A percentile compares a stretch with the other conserved stretches of the same genome.
These are phyloP conservation scores for Xerocomus nothofagi DNA, from an alignment of 1,284 basidiomycete genomes.

Conservation along the genomic window DNA sequence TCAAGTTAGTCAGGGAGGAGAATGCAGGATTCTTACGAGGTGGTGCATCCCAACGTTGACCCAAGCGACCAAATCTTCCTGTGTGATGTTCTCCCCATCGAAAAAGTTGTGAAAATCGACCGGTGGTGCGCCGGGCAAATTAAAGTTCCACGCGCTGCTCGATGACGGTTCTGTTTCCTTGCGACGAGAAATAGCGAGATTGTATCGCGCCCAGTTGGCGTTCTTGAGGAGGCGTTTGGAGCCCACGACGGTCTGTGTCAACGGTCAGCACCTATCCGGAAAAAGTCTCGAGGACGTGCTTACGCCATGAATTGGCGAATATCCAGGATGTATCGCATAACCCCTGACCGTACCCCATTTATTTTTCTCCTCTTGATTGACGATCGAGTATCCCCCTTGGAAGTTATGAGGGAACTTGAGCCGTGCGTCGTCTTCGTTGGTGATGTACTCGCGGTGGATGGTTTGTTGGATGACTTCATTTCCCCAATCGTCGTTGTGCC, in stretches of 20 bases:
- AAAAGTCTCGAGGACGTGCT: conserved; percentile 9
- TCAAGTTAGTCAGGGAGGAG: not conserved
- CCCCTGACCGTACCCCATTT: conserved; percentile 57
- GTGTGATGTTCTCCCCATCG: conserved; percentile 59
- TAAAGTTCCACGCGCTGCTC: conserved; percentile 60
- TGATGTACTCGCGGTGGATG: conserved; percentile 49
- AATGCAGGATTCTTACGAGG: conserved; percentile 35
- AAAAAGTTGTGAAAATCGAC: conserved; percentile 67
- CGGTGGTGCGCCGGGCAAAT: conserved; percentile 56
- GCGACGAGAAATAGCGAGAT: conserved; percentile 55
- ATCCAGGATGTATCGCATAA: conserved; percentile 56
- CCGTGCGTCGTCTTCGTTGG: conserved; percentile 56
- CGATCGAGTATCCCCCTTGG: conserved; percentile 56
- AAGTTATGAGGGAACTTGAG: conserved; percentile 55
- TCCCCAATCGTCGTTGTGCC: conserved; percentile 67
- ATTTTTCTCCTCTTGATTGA: conserved; percentile 59
- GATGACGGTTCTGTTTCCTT: conserved; percentile 62
- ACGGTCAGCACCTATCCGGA: conserved; percentile 10
- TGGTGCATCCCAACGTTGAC: conserved; percentile 67
- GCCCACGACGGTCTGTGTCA: conserved; percentile 51
- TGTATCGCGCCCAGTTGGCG: conserved; percentile 66
- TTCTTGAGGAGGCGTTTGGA: conserved; percentile 59
- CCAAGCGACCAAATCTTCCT: conserved; percentile 65
- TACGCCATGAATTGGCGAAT: conserved; percentile 53
- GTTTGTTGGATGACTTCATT: conserved; percentile 52